phyloP scores from a whole-genome alignment of 176 grass and related monocot genomes.

The Eremochloa ophiuroides region DNA sequence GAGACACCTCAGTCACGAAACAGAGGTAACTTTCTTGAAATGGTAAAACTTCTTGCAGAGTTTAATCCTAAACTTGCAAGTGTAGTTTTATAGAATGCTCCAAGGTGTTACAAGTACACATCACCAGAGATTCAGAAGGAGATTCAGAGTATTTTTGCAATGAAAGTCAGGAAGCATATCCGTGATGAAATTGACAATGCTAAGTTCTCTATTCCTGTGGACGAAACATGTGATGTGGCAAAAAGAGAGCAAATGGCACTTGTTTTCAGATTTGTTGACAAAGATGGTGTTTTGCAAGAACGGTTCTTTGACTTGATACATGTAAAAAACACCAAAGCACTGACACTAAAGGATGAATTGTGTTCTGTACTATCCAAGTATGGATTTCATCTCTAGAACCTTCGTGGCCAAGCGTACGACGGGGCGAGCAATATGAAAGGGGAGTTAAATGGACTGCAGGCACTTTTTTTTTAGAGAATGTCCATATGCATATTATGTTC shows the following conservation, averaged over 20 bases:
- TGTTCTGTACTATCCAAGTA: neutral
- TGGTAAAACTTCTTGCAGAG: conserved; percentile 14
- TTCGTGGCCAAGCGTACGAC: conserved; percentile 18
- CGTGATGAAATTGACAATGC: conserved; percentile 4
- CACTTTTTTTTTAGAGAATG: neutral
- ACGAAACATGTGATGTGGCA: conserved; percentile 19
- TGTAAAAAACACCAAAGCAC: neutral
- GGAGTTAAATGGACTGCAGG: neutral
- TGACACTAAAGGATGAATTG: neutral
- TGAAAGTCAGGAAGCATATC: no score
- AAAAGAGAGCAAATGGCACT: conserved; percentile 20
- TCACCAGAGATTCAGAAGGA: conserved; percentile 26
- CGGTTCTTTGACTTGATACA: neutral
- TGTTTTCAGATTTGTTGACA: conserved; percentile 14
- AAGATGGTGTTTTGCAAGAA: neutral
- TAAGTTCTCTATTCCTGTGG: conserved; percentile 23
- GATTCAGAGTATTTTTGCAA: conserved; percentile 19
- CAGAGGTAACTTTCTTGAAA: conserved; percentile 18
- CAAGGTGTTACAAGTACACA: conserved; percentile 2
- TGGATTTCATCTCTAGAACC: neutral
- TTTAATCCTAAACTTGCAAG: conserved; percentile 24
- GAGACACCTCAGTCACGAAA: neutral
- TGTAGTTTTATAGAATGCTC: conserved; percentile 11
- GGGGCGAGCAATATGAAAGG: conserved; percentile 18
- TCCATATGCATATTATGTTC: neutral